Evolutionary conservation across 257 asterid species (phyloP), one percentile per base, ranked within the genome.

Genomic region (Cinchona pubescens): DNA sequence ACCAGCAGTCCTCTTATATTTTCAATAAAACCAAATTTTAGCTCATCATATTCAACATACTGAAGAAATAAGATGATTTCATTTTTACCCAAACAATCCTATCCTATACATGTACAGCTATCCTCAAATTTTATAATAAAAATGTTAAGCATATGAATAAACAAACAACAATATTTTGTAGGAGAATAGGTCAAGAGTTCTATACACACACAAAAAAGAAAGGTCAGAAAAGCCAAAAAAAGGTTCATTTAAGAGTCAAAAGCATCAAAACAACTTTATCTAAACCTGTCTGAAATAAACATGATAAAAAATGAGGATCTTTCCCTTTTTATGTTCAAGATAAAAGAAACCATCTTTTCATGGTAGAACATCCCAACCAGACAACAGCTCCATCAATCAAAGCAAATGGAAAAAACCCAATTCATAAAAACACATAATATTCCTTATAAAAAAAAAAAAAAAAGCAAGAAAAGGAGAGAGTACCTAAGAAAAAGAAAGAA

Each of bases 321-420:
- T 72, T 78, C 45, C 67, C 73, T 82, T 80, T 85, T n/a, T 62
- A 80, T 3, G 46, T 76, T 73, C 49, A 61, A 66, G 74, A 45
- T n/a, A 67, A 60, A 53, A 78, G 48, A 70, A 37, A 71, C 30
- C 43, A 79, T 70, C 69, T 61, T 67, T 67, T 15, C 65, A 62
- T 25, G 58, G 16, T 46, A 65, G 64, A 67, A 75, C 69, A 19
- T 64, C 66, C 76, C 67, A 37, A 72, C 48, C 61, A 30, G 1
- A 29, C 1, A 61, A 59, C 67, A 43, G 12, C 23, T 64, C 27
- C 34, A 38, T 34, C 16, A 56, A 46, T 56, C 70, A 51, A 68
- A 68, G 34, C 15, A 68, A 76, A 42, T 27, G 46, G 49, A 67
- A 83, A 65, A 78, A 72, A 65, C 29, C 86, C 82, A 82, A 53